Conservation (phyloP, 2,329 filamentous ascomycete genomes). For the Colletotrichum costaricense region DNA sequence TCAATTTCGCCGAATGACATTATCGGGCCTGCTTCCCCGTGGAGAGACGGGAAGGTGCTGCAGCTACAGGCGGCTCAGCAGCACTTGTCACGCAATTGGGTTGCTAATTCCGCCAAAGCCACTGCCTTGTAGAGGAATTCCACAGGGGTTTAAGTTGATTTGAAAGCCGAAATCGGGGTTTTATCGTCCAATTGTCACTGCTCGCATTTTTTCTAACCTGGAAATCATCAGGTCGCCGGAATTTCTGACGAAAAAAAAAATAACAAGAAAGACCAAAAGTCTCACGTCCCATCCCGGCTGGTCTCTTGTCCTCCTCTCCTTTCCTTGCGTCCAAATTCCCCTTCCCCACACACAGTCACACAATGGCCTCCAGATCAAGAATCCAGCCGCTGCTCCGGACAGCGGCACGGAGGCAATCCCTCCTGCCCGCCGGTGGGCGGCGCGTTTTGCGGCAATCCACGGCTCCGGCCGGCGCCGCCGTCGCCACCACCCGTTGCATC, state of each 20-base stretch:
- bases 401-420: conserved; percentile 35
- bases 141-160: conserved; percentile 7
- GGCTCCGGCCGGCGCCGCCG: conserved; percentile 23
- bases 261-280: neutral
- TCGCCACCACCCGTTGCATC: conserved; percentile 23
- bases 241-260: neutral
- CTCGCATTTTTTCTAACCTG: conserved; percentile 3
- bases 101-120: conserved; percentile 8
- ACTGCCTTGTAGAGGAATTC: neutral
- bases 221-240: neutral
- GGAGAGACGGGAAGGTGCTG: conserved; percentile 1
- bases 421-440: conserved; percentile 26
- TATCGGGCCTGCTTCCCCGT: neutral
- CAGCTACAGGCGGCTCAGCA: conserved; percentile 7
- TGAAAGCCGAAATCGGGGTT: conserved; percentile 33
- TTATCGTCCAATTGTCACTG: conserved; percentile 2
- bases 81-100: conserved; percentile 2
- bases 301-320: neutral
- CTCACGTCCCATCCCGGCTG: neutral
- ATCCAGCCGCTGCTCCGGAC: conserved; percentile 36
- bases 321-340: neutral
- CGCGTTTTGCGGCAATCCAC: conserved; percentile 24
- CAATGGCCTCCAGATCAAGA: conserved; percentile 37
- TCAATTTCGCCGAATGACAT: conserved; percentile 11
- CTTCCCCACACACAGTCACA: neutral